These are phyloP conservation scores for Solanum okadae DNA, from an alignment of 257 asterid species.

Conservation along the genomic window DNA sequence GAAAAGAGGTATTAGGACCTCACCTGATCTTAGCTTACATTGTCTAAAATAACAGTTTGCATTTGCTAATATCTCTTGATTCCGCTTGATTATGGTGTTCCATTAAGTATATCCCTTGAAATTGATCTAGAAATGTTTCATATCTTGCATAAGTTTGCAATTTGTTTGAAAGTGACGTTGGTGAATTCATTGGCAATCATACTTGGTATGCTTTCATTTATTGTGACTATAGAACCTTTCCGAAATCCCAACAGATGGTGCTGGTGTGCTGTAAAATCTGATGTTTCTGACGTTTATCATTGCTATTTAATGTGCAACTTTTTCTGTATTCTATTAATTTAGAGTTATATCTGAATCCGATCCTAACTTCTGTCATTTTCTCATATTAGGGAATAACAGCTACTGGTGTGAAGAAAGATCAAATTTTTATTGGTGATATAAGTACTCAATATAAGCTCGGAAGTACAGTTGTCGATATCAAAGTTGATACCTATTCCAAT, in stretches of 20 bases:
- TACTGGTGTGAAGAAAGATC: slow-evolving; percentile 63
- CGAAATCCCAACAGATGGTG: not conserved
- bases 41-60: not conserved
- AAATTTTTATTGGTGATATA: slow-evolving; percentile 66
- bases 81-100: not conserved
- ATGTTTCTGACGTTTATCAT: not conserved
- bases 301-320: not conserved
- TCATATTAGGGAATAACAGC: slow-evolving; percentile 61
- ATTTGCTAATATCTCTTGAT: not conserved
- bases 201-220: not conserved
- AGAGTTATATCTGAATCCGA: not conserved
- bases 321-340: not conserved
- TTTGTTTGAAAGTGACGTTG: not conserved
- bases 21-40: not conserved
- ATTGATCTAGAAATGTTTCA: not conserved
- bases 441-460: slow-evolving; percentile 59
- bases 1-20: not conserved
- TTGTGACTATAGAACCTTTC: not conserved
- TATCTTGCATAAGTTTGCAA: not conserved
- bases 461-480: slow-evolving; percentile 60
- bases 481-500: slow-evolving; percentile 71
- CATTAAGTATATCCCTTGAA: not conserved
- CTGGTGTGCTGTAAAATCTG: not conserved
- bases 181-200: not conserved
- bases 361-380: not conserved